These are phyloP conservation scores for Lepidium didymum DNA, from an alignment of 345 rosid species.

Conservation along the genomic window DNA sequence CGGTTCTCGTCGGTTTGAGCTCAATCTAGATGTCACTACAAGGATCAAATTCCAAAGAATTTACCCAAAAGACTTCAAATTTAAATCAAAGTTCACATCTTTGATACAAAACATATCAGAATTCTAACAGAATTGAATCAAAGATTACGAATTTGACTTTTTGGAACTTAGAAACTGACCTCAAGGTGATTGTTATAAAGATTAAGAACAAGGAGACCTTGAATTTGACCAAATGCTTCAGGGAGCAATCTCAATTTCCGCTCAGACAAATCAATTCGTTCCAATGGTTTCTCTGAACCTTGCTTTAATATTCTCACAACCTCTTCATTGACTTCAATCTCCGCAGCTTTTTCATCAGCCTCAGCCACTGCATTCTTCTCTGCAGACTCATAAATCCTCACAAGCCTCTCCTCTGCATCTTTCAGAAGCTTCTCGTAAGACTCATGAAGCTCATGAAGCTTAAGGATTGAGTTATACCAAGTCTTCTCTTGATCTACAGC, in stretches of 20 bases:
- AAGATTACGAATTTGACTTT: neutral
- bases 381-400: slow-evolving; percentile 57
- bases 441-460: slow-evolving; percentile 74
- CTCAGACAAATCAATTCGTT: slow-evolving; percentile 62
- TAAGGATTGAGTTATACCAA: slow-evolving; percentile 44
- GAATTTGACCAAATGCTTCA: slow-evolving; percentile 75
- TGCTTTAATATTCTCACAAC: slow-evolving; percentile 53
- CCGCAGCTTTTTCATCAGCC: slow-evolving; percentile 13
- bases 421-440: slow-evolving; percentile 66
- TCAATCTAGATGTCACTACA: neutral
- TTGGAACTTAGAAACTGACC: slow-evolving; percentile 34
- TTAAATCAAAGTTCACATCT: neutral
- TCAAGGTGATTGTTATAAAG: slow-evolving; percentile 66
- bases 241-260: slow-evolving; percentile 55
- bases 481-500: slow-evolving; percentile 51
- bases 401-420: slow-evolving; percentile 74
- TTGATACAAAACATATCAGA: neutral
- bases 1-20: too few species aligned
- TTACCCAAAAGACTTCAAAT: neutral
- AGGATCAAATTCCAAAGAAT: neutral
- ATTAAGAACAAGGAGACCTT: slow-evolving; percentile 53
- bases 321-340: slow-evolving; percentile 45
- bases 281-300: slow-evolving; percentile 47
- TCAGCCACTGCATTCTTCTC: slow-evolving; percentile 30
- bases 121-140: neutral